Base-by-base conservation (phyloP, 1,284 basidiomycete genomes). In the Lignosus rhinocerotis region DNA sequence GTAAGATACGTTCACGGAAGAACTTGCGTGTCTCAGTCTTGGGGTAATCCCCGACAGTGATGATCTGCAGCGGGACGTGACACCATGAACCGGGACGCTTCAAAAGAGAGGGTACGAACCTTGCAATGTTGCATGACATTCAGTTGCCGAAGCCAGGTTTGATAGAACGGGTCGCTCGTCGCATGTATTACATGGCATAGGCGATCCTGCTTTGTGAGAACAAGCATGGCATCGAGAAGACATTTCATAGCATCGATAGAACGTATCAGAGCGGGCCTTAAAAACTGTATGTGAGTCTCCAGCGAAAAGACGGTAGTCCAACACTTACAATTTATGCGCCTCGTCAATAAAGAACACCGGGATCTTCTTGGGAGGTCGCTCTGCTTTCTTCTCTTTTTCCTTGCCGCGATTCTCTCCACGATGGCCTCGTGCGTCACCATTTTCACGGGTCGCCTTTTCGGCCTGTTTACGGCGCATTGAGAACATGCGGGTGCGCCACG, bases 261-360 rank as follows among this genome's bases (percentile, higher is more conserved):
- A 63, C 87, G 84, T 42, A 92, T 89, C 54, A 93, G 77, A 2
- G 84, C 80, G 1, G 88, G 87, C 19, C 88, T 90, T 50, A 7
- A 12, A 11, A 12, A 33, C 42, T 25, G 12, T 36, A 17, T 56
- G 9, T 6, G 6, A n/a, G 16, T 21, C 11, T 32, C 11, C 55
- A 31, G 49, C 25, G 30, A 47, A 56, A 9, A 19, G 16, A 17
- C 32, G 54, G 44, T 36, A n/a, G 3, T 25, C 43, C 6, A 38
- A 6, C 30, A 69, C 85, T 55, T 70, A 90, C 89, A 92, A 73
- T 68, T 88, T 90, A 69, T 93, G 90, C 1, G 90, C 90, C 70
- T 93, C 92, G 65, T 93, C 91, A 59, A 93, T 84, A 69, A 92
- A 88, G 58, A 93, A 81, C 7, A 92, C 88, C 0, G 90, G 90